Evolutionary conservation across 306 rosid species (phyloP).

Genomic region (Boehmeria nivea): DNA sequence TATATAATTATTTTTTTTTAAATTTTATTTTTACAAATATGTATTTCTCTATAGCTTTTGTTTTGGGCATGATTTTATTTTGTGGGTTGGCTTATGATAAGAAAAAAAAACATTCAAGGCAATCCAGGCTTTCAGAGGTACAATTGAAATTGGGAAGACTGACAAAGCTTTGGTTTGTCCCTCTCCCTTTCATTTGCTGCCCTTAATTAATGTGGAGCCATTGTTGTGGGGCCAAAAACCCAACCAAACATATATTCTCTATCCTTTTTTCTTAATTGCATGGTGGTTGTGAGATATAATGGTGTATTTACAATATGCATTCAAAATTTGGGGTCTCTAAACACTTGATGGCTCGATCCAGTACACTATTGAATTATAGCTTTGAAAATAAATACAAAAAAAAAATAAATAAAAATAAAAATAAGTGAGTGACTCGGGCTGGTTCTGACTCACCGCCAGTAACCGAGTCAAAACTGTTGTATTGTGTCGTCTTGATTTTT

Average conservation of each 20-base stretch:
- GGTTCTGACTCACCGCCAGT: background rate
- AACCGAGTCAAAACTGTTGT: background rate
- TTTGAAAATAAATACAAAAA: background rate
- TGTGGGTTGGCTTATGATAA: background rate
- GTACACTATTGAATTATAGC: background rate
- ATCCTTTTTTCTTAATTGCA: slow-evolving; percentile 36
- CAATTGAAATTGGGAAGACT: background rate
- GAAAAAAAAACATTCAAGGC: no score
- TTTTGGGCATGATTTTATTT: no score
- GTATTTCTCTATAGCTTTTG: background rate
- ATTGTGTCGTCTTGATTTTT: slow-evolving; percentile 8
- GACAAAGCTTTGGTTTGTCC: no score
- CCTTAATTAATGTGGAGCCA: background rate
- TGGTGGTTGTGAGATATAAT: slow-evolving; percentile 71
- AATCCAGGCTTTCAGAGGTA: slow-evolving; percentile 2
- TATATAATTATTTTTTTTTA: no score
- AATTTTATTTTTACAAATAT: no score
- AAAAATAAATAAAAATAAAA: background rate
- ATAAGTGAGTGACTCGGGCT: background rate
- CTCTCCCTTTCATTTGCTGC: background rate
- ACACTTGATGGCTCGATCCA: slow-evolving; percentile 3
- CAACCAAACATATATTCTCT: slow-evolving; percentile 42
- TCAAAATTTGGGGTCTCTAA: slow-evolving; percentile 32
- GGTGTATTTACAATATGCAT: slow-evolving; percentile 57
- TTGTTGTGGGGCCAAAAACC: slow-evolving; percentile 12